These are phyloP conservation scores for Emmonsiellopsis sp. DNA, from an alignment of 2,329 filamentous ascomycete genomes.

Conservation along the genomic window DNA sequence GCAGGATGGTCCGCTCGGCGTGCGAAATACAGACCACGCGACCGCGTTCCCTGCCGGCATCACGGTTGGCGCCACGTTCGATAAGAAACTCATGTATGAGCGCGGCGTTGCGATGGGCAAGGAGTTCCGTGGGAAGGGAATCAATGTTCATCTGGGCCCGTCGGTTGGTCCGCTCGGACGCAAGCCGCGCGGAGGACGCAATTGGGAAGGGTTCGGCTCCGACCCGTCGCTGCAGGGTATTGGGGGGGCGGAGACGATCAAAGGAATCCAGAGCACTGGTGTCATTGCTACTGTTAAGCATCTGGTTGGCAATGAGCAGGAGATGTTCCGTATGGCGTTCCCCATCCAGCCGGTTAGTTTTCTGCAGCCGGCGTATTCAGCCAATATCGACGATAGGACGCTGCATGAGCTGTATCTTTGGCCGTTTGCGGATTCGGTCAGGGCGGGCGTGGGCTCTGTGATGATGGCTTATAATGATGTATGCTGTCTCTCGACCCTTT, in stretches of 20 bases:
- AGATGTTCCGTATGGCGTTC: slow-evolving; percentile 41
- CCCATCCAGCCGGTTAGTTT: slow-evolving; percentile 15
- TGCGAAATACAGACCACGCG: slow-evolving; percentile 63
- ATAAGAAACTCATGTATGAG: slow-evolving; percentile 60
- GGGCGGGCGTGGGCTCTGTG: slow-evolving; percentile 38
- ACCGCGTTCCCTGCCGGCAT: slow-evolving; percentile 75
- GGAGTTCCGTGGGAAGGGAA: slow-evolving; percentile 64
- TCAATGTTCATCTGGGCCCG: slow-evolving; percentile 62
- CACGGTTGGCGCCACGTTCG: slow-evolving; percentile 63
- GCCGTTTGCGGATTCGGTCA: slow-evolving; percentile 42
- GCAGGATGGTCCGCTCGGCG: slow-evolving; percentile 61
- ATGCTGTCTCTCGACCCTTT: slow-evolving; percentile 1
- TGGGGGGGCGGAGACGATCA: slow-evolving; percentile 42
- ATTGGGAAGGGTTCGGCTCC: slow-evolving; percentile 65
- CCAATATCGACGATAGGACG: slow-evolving; percentile 43
- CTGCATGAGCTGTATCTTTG: slow-evolving; percentile 38
- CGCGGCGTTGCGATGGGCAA: slow-evolving; percentile 59
- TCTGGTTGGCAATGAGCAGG: slow-evolving; percentile 42
- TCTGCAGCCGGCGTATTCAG: slow-evolving; percentile 28
- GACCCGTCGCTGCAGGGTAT: slow-evolving; percentile 57
- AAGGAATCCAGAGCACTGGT: slow-evolving; percentile 47
- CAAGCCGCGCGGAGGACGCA: slow-evolving; percentile 62
- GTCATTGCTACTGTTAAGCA: slow-evolving; percentile 52
- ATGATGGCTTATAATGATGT: slow-evolving; percentile 37
- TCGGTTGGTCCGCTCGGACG: slow-evolving; percentile 61